Percentiles rank a stretch among this genome's conserved stretches.
These are phyloP conservation scores for Candida boidinii DNA, from an alignment of 805 yeast species.

Conservation along the genomic window DNA sequence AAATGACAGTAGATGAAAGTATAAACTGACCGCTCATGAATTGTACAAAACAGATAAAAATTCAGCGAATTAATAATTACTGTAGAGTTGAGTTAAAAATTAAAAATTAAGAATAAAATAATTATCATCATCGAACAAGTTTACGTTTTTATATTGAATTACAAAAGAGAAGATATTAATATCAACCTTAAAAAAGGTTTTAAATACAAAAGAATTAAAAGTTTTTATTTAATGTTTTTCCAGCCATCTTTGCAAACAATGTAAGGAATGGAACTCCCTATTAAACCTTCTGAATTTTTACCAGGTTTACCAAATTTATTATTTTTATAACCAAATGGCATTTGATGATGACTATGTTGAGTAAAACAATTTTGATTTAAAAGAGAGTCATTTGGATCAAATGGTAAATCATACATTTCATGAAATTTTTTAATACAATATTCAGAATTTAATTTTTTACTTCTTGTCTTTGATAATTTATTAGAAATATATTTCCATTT, in stretches of 20 bases:
- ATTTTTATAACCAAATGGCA: background rate
- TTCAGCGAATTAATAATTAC: too few species aligned
- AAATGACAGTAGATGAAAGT: too few species aligned
- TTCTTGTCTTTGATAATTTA: slow-evolving; percentile 19
- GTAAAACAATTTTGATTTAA: slow-evolving; percentile 14
- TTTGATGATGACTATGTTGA: slow-evolving; percentile 5
- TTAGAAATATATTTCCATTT: slow-evolving; percentile 26
- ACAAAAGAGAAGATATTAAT: too few species aligned
- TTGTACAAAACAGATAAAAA: too few species aligned
- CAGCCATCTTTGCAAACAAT: slow-evolving; percentile 23
- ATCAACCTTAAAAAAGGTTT: too few species aligned
- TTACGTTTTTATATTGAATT: too few species aligned
- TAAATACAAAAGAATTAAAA: too few species aligned
- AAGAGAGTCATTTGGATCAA: slow-evolving; percentile 16
- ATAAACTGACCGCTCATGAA: too few species aligned
- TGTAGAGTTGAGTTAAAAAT: too few species aligned
- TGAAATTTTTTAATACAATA: slow-evolving; percentile 22
- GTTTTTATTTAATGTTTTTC: too few species aligned
- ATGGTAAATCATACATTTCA: slow-evolving; percentile 24
- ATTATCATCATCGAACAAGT: too few species aligned
- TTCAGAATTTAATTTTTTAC: slow-evolving; percentile 23
- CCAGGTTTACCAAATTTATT: background rate
- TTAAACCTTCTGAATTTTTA: slow-evolving; percentile 20
- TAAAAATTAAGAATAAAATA: too few species aligned
- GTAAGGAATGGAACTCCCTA: slow-evolving; percentile 25